Evolutionary conservation across 768 basidiomycete genomes (phyloP).

Genomic region (Tylopilus sp.): DNA sequence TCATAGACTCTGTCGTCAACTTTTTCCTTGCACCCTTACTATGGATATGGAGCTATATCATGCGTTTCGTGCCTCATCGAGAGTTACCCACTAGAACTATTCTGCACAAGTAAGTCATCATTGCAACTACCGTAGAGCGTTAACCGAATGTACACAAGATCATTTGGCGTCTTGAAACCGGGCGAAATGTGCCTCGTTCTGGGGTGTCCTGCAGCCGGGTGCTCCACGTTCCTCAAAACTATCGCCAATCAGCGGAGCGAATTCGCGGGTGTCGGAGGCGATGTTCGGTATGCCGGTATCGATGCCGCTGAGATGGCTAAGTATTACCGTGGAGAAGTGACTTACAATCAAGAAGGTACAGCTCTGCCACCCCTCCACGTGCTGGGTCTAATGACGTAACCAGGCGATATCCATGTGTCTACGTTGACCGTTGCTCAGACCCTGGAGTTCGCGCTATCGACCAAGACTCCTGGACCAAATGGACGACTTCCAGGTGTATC

Average conservation of each 20-base stretch:
- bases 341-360: conserved; percentile 72
- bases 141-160: conserved; percentile 33
- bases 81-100: conserved; percentile 46
- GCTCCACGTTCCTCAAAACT: conserved; percentile 80
- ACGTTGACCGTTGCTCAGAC: conserved; percentile 82
- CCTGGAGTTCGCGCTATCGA: conserved; percentile 64
- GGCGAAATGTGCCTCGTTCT: conserved; percentile 87
- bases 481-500: conserved; percentile 68
- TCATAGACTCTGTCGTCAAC: conserved; percentile 45
- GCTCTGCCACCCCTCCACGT: not conserved
- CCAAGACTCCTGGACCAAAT: conserved; percentile 72
- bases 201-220: conserved; percentile 82
- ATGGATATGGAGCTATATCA: conserved; percentile 43
- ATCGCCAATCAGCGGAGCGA: conserved; percentile 74
- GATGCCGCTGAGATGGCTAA: conserved; percentile 71
- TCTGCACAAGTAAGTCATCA: conserved; percentile 49
- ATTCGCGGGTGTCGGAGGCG: conserved; percentile 60
- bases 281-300: conserved; percentile 83
- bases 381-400: not conserved
- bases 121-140: not conserved
- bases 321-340: conserved; percentile 74
- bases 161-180: conserved; percentile 66
- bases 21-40: conserved; percentile 54
- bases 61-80: conserved; percentile 38
- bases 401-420: conserved; percentile 79